Percentiles rank a stretch among this genome's conserved stretches.
Evolutionary conservation across 345 rosid genomes (phyloP).

Genomic region (Pugionium dolabratum): DNA sequence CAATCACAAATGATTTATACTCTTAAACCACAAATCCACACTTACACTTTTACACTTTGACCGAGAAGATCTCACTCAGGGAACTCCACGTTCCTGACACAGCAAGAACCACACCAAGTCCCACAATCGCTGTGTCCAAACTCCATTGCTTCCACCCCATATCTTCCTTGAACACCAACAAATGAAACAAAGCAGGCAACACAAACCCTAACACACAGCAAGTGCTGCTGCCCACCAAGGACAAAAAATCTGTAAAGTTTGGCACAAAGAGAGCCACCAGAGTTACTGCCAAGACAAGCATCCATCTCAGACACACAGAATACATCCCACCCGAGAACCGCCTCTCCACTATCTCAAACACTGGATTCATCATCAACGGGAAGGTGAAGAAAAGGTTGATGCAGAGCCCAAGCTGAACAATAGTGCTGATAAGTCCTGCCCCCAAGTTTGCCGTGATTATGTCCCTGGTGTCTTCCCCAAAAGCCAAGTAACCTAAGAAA

Average conservation of each 20-base stretch:
- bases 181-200: constrained; percentile 77
- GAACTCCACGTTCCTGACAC: constrained; percentile 81
- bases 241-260: constrained; percentile 82
- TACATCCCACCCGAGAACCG: constrained; percentile 59
- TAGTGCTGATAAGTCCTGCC: constrained; percentile 53
- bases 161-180: constrained; percentile 80
- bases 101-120: constrained; percentile 57
- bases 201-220: constrained; percentile 81
- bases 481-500: constrained; percentile 74
- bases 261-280: constrained; percentile 74
- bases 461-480: constrained; percentile 66
- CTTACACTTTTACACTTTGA: constrained; percentile 35
- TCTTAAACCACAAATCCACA: no score
- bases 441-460: constrained; percentile 81
- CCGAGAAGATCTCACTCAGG: constrained; percentile 60
- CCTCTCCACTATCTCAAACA: constrained; percentile 83
- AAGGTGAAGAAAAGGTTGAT: constrained; percentile 84
- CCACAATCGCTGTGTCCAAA: constrained; percentile 52
- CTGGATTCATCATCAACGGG: constrained; percentile 93
- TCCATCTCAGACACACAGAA: constrained; percentile 79
- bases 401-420: constrained; percentile 81
- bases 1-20: no score
- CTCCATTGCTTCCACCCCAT: constrained; percentile 65
- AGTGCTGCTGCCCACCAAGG: constrained; percentile 85
- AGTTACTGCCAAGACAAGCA: constrained; percentile 62